Base-by-base conservation (phyloP, 768 basidiomycete species). In the Leucogyrophana mollusca region DNA sequence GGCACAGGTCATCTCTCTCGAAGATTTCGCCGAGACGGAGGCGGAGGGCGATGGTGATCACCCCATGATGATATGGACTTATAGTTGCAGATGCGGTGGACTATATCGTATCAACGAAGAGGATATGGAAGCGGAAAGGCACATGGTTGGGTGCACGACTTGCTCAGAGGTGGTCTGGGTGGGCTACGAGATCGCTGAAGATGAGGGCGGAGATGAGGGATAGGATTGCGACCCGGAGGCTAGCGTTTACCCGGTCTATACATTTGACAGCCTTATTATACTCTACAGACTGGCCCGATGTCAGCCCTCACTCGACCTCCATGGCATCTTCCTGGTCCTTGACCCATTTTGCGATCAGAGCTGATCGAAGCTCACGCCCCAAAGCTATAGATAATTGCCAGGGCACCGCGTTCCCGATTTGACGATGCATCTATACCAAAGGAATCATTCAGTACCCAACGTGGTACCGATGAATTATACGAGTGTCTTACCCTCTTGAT, bases 81-180 rank as follows among this genome's bases (percentile, higher is more conserved):
- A 89, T 58, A 50, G 64, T 4, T 91, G 90, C 66, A 80, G 90
- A 16, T 93, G 90, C 56, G 87, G 88, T 35, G 85, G 85, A 5
- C 49, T 38, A 16, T 92, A 90, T 56, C 65, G 55, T 30, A 79
- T 92, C 45, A 71, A 70, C 0, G 73, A 74, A 43, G 63, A 55
- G 2, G 75, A 84, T 40, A 76, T 92, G 73, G 88, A 91, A 49
- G 65, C 65, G 2, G 90, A 80, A n/a, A 70, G 71, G 40, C 90
- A 92, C 60, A 72, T 92, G 5, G 68, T 90, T 9, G 81, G 76
- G 2, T 93, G 90, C 53, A 77, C 67, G 45, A 78, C 79, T 43
- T 92, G 90, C 59, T 93, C 90, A 13, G 90, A 92, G 63, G 80
- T 79, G 8, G 70, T 92, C 1, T 92, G 89, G 87, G 86, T 82